Base-by-base conservation (phyloP, 1,284 basidiomycete species). In the Marasmius tenuissimus region DNA sequence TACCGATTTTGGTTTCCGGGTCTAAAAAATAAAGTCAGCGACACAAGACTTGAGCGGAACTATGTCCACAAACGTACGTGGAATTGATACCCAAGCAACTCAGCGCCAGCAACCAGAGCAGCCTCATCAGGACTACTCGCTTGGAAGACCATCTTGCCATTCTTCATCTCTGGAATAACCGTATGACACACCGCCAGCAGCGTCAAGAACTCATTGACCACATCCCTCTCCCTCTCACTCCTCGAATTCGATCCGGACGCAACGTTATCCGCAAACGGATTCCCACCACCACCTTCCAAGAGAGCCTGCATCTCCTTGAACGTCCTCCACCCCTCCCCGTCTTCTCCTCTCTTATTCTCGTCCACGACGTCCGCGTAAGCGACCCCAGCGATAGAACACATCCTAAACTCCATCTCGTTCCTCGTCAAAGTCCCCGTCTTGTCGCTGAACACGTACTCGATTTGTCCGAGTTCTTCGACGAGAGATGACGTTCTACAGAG, bases 91-190 rank as follows among this genome's bases (percentile, higher is more conserved):
- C 95, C 96, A 62, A 99, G 78, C 48, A 93, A 70, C 73, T 99
- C 96, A 0, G 97, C 97, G 12, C 97, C 97, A 1, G 92, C 86
- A 0, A 99, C 97, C 38, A 99, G 80, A 1, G 97, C 97, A 0
- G 96, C 97, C 75, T 99, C 97, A 71, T 99, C 97, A 0, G 97
- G 97, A 79, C 95, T 97, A 65, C 94, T 97, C 0, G 97, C 97
- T 75, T 99, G 97, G 73, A 92, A 99, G 22, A 89, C 82, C 69
- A 89, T 91, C 82, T 93, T 96, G 47, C 83, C 90, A 59, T 94
- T 88, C 68, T 88, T 89, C 60, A 89, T 77, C 75, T 99, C 97
- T n/a, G 97, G 93, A 73, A 99, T 97, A 68, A 99, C 97, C 0
- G 97, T 99, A 74, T 99, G 97, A 70, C 97, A 99, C 40, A 98